phyloP scores from a whole-genome alignment of 805 yeast genomes.

The Candida tallmaniae region DNA sequence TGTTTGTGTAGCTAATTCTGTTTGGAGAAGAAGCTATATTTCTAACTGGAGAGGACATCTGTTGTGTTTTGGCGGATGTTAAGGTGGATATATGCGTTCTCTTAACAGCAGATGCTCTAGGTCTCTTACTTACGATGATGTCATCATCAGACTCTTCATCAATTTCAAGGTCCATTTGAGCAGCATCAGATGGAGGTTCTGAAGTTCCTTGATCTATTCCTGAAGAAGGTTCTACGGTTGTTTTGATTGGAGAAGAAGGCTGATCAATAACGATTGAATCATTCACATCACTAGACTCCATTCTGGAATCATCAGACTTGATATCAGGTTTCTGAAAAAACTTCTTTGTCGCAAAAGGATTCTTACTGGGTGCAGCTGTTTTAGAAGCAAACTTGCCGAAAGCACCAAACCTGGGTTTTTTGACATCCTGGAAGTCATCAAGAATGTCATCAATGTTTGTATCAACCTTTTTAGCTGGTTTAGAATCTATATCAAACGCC shows the following conservation, averaged over 20 bases:
- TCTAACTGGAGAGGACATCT: constrained; percentile 20
- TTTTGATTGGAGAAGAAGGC: constrained; percentile 37
- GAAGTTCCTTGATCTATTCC: constrained; percentile 2
- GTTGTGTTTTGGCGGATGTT: constrained; percentile 30
- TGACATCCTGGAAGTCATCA: constrained; percentile 40
- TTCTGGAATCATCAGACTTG: background rate
- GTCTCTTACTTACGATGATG: constrained; percentile 49
- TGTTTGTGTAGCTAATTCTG: constrained; percentile 24
- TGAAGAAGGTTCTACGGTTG: background rate
- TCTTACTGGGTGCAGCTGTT: background rate
- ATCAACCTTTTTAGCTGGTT: constrained; percentile 36
- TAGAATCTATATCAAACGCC: constrained; percentile 11
- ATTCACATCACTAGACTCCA: constrained; percentile 16
- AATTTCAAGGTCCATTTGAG: constrained; percentile 8
- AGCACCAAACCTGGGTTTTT: constrained; percentile 2
- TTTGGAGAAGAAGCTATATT: constrained; percentile 10
- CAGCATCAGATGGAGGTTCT: background rate
- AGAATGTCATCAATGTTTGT: constrained; percentile 64
- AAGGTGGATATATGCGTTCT: constrained; percentile 30
- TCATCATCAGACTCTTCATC: constrained; percentile 44
- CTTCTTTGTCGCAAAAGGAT: constrained; percentile 2
- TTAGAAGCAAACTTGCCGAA: constrained; percentile 11
- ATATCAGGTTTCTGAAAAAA: background rate
- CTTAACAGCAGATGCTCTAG: constrained; percentile 41
- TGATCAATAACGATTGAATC: constrained; percentile 24